phyloP scores from a whole-genome alignment of 768 basidiomycete genomes.

The Tulasnella sp. region DNA sequence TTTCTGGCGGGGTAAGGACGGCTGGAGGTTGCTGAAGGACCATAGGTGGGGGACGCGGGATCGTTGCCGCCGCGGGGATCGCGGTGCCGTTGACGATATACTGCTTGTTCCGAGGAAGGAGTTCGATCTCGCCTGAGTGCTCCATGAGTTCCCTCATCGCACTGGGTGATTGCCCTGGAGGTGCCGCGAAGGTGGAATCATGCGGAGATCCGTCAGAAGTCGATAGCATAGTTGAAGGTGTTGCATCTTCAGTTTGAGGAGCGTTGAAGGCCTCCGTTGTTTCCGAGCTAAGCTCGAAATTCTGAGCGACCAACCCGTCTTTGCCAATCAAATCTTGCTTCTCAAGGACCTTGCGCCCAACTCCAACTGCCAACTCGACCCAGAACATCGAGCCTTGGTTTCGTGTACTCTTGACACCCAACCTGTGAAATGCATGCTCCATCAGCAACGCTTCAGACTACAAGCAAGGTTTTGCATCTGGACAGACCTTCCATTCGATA shows the following conservation, averaged over 20 bases:
- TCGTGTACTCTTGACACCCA: conserved; percentile 38
- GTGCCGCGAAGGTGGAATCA: neutral
- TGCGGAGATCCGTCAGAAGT: neutral
- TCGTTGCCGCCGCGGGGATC: neutral
- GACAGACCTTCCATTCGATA: conserved; percentile 47
- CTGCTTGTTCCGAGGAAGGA: conserved; percentile 2
- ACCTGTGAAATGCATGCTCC: conserved; percentile 29
- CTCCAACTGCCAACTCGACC: conserved; percentile 55
- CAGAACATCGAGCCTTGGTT: conserved; percentile 76
- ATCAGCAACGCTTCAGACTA: neutral
- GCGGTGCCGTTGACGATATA: neutral
- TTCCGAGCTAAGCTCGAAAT: neutral
- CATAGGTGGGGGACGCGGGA: neutral
- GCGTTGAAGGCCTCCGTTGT: conserved; percentile 19
- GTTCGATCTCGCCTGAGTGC: conserved; percentile 15
- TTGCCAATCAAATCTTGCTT: conserved; percentile 5
- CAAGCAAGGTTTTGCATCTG: neutral
- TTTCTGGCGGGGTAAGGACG: neutral
- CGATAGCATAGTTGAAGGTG: conserved; percentile 9
- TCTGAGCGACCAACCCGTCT: conserved; percentile 10
- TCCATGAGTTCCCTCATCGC: conserved; percentile 18
- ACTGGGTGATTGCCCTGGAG: neutral
- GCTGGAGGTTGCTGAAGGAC: neutral
- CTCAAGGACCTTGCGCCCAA: conserved; percentile 22
- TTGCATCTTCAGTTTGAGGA: conserved; percentile 9